Evolutionary conservation across 2,329 filamentous ascomycete genomes (phyloP).

Genomic region (Plectosphaerella cucumerina): DNA sequence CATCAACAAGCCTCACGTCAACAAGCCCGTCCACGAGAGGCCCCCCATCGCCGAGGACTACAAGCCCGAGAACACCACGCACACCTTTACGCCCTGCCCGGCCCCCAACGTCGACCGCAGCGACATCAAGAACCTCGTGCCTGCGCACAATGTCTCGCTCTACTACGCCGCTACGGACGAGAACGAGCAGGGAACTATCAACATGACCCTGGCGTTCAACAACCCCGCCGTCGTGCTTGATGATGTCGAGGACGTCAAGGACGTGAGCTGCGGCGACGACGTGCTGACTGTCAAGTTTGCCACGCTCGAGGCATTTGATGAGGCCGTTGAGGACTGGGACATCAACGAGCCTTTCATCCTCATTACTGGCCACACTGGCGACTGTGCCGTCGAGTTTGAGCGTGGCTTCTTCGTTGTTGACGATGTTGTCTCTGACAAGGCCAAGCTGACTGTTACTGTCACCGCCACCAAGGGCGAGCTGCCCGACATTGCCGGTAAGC

Average conservation of each 20-base stretch:
- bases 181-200: constrained; percentile 13
- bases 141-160: constrained; percentile 12
- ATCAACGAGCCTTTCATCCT: constrained; percentile 24
- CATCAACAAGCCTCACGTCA: constrained; percentile 5
- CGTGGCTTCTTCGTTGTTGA: constrained; percentile 32
- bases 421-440: constrained; percentile 20
- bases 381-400: constrained; percentile 34
- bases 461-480: constrained; percentile 25
- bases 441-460: constrained; percentile 23
- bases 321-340: constrained; percentile 14
- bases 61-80: constrained; percentile 18
- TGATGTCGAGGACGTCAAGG: constrained; percentile 11
- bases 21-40: constrained; percentile 4
- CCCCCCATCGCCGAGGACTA: constrained; percentile 16
- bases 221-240: constrained; percentile 17
- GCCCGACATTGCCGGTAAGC: constrained; percentile 26
- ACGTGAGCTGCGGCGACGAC: constrained; percentile 9
- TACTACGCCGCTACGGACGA: constrained; percentile 10
- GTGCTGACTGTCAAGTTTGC: constrained; percentile 14
- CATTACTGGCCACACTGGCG: constrained; percentile 36
- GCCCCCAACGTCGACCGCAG: constrained; percentile 7
- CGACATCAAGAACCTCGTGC: constrained; percentile 14
- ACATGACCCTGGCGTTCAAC: constrained; percentile 15
- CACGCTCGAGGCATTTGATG: constrained; percentile 8
- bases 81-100: constrained; percentile 11